Percentiles rank a stretch among this genome's conserved stretches.
Evolutionary conservation across 1,284 basidiomycete genomes (phyloP).

Genomic region (Rhodotorula sp.): DNA sequence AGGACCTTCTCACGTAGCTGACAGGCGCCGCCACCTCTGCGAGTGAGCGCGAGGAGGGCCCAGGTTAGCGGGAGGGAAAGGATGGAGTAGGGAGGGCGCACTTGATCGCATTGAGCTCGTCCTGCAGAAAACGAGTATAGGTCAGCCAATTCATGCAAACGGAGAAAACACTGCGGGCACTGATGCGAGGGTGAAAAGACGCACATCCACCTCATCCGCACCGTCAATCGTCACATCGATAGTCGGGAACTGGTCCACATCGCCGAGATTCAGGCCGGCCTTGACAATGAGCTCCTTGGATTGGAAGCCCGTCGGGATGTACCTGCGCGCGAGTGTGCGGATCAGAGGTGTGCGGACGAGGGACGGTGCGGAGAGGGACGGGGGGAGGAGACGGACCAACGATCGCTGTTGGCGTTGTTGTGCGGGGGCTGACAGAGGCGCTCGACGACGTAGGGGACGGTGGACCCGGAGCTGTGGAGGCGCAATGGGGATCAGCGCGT

Average conservation of each 20-base stretch:
- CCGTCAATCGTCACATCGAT: constrained; percentile 97
- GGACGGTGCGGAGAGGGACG: too few relatives aligned
- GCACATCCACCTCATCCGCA: constrained; percentile 76
- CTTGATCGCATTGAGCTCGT: constrained; percentile 88
- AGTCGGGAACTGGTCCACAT: constrained; percentile 77
- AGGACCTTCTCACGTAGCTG: constrained; percentile 96
- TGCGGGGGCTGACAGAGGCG: constrained; percentile 75
- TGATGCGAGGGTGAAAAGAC: constrained; percentile 48
- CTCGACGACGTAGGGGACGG: constrained; percentile 97
- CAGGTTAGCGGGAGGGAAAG: neutral
- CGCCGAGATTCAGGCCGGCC: constrained; percentile 78
- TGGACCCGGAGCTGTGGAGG: constrained; percentile 66
- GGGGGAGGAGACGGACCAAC: constrained; percentile 40
- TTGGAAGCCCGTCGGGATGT: constrained; percentile 95
- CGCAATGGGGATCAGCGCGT: neutral
- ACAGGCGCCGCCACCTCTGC: constrained; percentile 85
- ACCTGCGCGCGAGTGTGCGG: constrained; percentile 56
- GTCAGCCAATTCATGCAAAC: neutral
- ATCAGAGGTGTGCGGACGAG: neutral
- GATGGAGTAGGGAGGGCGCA: neutral
- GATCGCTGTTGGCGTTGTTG: constrained; percentile 70
- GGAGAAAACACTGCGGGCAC: neutral
- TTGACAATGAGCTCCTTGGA: constrained; percentile 91
- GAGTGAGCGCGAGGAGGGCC: neutral
- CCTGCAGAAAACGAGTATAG: constrained; percentile 36